These are phyloP conservation scores for Metschnikowia lochheadii DNA, from an alignment of 805 yeast species.

Conservation along the genomic window DNA sequence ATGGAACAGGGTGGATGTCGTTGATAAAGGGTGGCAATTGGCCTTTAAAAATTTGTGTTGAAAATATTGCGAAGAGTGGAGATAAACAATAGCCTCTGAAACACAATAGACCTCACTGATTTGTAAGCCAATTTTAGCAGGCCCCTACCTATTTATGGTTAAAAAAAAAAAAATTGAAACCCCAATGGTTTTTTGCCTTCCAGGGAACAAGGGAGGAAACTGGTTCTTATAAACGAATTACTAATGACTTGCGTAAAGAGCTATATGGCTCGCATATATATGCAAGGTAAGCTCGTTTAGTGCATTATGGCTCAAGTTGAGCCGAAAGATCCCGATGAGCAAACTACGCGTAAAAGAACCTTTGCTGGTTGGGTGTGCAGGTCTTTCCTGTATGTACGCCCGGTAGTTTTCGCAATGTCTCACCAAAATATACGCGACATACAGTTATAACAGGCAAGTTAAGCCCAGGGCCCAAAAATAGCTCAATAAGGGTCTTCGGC, in stretches of 20 bases:
- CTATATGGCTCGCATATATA: background rate
- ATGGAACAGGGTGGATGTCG: too few species aligned
- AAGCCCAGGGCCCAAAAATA: background rate
- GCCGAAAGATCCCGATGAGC: slow-evolving; percentile 5
- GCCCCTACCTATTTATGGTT: background rate
- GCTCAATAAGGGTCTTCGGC: background rate
- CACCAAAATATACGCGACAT: background rate
- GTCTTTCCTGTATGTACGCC: background rate
- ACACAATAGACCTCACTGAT: background rate
- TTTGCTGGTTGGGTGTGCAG: background rate
- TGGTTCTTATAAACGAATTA: background rate
- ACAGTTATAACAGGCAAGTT: background rate
- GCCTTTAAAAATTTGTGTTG: background rate
- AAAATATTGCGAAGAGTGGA: background rate
- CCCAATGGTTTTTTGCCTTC: too few species aligned
- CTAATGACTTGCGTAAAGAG: background rate
- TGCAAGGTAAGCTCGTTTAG: background rate
- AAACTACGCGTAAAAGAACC: background rate
- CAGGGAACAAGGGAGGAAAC: background rate
- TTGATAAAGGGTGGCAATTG: background rate
- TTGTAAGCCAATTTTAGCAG: background rate
- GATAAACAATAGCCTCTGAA: background rate
- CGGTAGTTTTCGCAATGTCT: background rate
- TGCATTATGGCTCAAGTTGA: slow-evolving; percentile 1
- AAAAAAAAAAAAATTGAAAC: too few species aligned